phyloP scores from a whole-genome alignment of 192 early-diverging fungal genomes.

The Coemansia sp. region DNA sequence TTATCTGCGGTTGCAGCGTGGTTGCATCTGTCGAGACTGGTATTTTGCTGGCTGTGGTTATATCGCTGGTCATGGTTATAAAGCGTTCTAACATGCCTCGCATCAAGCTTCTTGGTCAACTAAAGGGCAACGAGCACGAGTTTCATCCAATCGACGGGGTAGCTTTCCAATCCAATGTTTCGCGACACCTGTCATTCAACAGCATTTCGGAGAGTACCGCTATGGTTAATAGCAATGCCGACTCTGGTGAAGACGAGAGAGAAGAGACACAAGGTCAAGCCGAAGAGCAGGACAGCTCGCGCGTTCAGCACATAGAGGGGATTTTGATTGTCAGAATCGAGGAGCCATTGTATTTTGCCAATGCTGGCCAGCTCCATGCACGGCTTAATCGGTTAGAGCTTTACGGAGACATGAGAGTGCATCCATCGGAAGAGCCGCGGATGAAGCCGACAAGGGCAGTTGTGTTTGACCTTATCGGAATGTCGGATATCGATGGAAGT shows the following conservation, averaged over 20 bases:
- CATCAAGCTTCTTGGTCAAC: conserved; percentile 73
- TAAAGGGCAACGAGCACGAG: conserved; percentile 61
- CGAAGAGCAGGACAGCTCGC: conserved; percentile 20
- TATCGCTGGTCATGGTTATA: conserved; percentile 87
- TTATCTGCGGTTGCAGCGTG: conserved; percentile 92
- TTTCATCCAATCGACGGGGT: conserved; percentile 65
- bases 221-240: conserved; percentile 10
- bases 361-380: conserved; percentile 95
- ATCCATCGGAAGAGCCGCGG: conserved; percentile 89
- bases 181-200: conserved; percentile 25
- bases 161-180: conserved; percentile 52
- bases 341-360: conserved; percentile 96
- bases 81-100: conserved; percentile 86
- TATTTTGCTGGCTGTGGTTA: conserved; percentile 84
- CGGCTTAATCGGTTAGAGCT: conserved; percentile 88
- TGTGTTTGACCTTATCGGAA: conserved; percentile 90
- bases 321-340: conserved; percentile 87
- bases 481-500: conserved; percentile 90
- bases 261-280: no score
- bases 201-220: conserved; percentile 9
- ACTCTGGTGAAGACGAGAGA: conserved; percentile 11
- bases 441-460: conserved; percentile 72
- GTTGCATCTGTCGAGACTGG: conserved; percentile 89
- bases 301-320: conserved; percentile 77
- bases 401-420: conserved; percentile 91